Conservation (phyloP, 805 yeast genomes). For the Yueomyces sp. region DNA sequence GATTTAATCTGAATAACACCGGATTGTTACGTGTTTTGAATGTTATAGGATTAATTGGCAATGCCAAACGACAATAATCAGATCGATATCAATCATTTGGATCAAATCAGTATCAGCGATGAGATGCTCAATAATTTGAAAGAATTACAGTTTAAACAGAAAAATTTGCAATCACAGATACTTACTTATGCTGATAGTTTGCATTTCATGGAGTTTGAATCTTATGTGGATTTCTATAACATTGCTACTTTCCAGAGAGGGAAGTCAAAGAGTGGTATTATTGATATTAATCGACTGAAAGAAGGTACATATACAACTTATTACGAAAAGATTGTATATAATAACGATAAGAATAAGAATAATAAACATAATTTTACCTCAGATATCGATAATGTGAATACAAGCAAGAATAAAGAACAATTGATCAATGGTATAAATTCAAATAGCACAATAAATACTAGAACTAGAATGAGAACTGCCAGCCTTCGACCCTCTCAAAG, state of each 20-base stretch:
- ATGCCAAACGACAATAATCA: no score
- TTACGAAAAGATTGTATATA: neutral
- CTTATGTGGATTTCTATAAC: neutral
- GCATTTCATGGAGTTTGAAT: neutral
- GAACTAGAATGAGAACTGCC: neutral
- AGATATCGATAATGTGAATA: neutral
- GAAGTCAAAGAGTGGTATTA: neutral
- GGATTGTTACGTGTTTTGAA: no score
- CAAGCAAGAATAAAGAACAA: neutral
- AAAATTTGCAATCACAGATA: neutral
- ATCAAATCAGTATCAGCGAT: no score
- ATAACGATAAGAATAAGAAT: neutral
- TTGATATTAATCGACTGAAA: neutral
- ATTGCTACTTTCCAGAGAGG: neutral
- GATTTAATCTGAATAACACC: no score
- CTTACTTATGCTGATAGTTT: neutral
- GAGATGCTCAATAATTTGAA: no score
- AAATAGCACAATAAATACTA: neutral
- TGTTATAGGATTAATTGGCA: no score
- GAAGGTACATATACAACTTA: no score
- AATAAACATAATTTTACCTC: neutral
- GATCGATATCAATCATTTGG: no score
- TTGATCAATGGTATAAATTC: neutral
- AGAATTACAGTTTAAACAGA: neutral
- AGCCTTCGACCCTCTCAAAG: no score